Evolutionary conservation across 306 rosid species (phyloP).

Genomic region (Rosa chinensis): DNA sequence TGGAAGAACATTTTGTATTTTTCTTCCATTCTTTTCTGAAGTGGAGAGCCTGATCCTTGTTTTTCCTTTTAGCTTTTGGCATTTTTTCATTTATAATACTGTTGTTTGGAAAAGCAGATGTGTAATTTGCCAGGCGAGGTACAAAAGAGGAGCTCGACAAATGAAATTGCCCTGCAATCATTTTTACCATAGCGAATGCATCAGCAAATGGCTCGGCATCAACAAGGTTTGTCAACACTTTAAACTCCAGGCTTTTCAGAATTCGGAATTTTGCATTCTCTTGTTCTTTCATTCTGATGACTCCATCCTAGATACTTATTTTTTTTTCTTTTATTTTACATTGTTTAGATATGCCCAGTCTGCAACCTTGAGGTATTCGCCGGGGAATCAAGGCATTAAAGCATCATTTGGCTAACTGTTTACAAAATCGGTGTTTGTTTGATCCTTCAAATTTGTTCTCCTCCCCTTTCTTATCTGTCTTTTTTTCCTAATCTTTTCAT

Average conservation of each 20-base stretch:
- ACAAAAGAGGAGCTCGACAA: slow-evolving; percentile 80
- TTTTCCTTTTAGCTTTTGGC: background rate
- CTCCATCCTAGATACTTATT: background rate
- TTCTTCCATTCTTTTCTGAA: background rate
- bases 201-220: slow-evolving; percentile 89
- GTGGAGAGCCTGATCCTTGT: background rate
- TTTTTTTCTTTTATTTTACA: background rate
- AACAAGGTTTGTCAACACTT: slow-evolving; percentile 57
- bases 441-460: slow-evolving; percentile 13
- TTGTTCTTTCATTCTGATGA: background rate
- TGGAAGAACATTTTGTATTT: background rate
- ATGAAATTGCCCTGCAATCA: slow-evolving; percentile 88
- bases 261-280: background rate
- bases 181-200: slow-evolving; percentile 78
- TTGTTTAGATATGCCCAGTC: slow-evolving; percentile 79
- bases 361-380: slow-evolving; percentile 88
- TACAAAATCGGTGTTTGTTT: slow-evolving; percentile 11
- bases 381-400: slow-evolving; percentile 48
- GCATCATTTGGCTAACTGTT: slow-evolving; percentile 22
- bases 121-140: slow-evolving; percentile 89
- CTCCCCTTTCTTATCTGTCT: background rate
- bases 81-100: background rate
- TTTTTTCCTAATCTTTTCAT: background rate
- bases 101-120: slow-evolving; percentile 48
- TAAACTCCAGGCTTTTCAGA: slow-evolving; percentile 5